Conservation (phyloP, 768 basidiomycete genomes). For the Chlorophyllum brunneum region DNA sequence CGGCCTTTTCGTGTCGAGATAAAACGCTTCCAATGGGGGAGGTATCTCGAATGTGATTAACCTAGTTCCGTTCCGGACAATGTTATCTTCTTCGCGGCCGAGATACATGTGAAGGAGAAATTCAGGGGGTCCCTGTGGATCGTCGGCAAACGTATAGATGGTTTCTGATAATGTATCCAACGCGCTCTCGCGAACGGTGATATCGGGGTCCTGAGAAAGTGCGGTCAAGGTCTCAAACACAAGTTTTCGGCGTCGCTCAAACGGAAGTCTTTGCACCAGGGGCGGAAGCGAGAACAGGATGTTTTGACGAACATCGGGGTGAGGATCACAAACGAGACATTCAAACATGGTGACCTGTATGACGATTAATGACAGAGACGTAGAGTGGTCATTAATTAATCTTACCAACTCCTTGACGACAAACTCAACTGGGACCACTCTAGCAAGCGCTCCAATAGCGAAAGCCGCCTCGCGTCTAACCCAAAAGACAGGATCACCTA, state of each 20-base stretch:
- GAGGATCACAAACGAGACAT: slow-evolving; percentile 57
- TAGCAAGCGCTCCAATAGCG: slow-evolving; percentile 84
- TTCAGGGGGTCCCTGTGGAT: slow-evolving; percentile 63
- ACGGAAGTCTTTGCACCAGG: slow-evolving; percentile 63
- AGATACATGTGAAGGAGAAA: slow-evolving; percentile 77
- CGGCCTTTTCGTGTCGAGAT: slow-evolving; percentile 66
- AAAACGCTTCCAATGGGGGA: slow-evolving; percentile 39
- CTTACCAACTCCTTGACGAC: slow-evolving; percentile 61
- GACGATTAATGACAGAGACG: slow-evolving; percentile 1
- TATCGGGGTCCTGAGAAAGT: slow-evolving; percentile 59
- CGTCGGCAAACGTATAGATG: slow-evolving; percentile 72
- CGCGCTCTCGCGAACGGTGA: slow-evolving; percentile 71
- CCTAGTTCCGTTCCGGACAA: slow-evolving; percentile 35
- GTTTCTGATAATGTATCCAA: slow-evolving; percentile 90
- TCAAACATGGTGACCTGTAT: slow-evolving; percentile 79
- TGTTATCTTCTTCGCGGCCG: slow-evolving; percentile 46
- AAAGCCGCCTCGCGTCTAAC: slow-evolving; percentile 85
- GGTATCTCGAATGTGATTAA: slow-evolving; percentile 16
- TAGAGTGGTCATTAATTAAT: neutral
- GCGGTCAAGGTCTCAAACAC: slow-evolving; percentile 63
- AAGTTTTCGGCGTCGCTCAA: slow-evolving; percentile 52
- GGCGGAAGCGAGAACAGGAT: slow-evolving; percentile 83
- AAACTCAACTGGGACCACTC: slow-evolving; percentile 76
- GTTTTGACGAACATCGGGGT: slow-evolving; percentile 85
- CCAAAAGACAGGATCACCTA: slow-evolving; percentile 65